Conservation (phyloP, 2,329 filamentous ascomycete genomes). For the Talaromyces sp. region DNA sequence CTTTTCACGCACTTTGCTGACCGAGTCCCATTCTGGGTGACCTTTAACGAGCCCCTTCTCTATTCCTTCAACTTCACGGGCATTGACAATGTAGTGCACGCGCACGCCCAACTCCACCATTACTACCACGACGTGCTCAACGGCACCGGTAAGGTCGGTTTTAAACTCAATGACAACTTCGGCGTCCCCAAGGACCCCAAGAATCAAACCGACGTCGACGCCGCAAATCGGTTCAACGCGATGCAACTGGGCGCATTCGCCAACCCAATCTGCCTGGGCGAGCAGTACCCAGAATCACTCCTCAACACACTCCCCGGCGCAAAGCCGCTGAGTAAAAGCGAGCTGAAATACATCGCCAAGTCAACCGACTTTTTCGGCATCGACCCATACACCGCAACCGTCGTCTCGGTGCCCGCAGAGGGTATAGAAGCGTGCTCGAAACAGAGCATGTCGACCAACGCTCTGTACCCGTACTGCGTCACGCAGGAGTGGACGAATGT, state of each 20-base stretch:
- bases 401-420: conserved; percentile 44
- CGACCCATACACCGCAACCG: conserved; percentile 54
- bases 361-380: conserved; percentile 54
- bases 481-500: conserved; percentile 42
- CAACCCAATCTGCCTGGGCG: conserved; percentile 39
- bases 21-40: conserved; percentile 37
- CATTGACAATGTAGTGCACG: conserved; percentile 46
- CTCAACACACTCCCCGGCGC: conserved; percentile 43
- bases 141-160: conserved; percentile 37
- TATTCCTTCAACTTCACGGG: conserved; percentile 41
- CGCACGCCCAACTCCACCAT: conserved; percentile 31
- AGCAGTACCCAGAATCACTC: conserved; percentile 39
- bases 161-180: conserved; percentile 48
- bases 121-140: conserved; percentile 37
- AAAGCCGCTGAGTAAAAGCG: conserved; percentile 39
- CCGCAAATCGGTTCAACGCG: conserved; percentile 27
- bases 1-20: conserved; percentile 34
- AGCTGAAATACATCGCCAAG: conserved; percentile 47
- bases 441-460: conserved; percentile 35
- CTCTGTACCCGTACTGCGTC: conserved; percentile 50
- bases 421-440: conserved; percentile 46
- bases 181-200: conserved; percentile 41
- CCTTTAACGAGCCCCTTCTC: conserved; percentile 36
- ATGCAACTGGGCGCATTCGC: conserved; percentile 38
- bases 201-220: conserved; percentile 17